These are phyloP conservation scores for Brassica rapa DNA, from an alignment of 345 rosid genomes.

Conservation along the genomic window DNA sequence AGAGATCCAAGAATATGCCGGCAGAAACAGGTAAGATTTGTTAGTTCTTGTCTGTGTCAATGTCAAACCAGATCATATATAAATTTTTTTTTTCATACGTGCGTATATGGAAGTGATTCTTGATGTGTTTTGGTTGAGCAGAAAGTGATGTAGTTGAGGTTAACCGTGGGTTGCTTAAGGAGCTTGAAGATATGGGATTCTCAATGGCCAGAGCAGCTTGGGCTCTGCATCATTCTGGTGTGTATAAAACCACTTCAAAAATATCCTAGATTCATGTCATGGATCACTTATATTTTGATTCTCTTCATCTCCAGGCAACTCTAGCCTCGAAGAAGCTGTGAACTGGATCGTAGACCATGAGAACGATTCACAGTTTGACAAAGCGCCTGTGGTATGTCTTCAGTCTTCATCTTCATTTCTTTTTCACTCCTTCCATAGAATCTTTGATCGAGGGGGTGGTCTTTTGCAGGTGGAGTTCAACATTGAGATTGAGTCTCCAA, in stretches of 20 bases:
- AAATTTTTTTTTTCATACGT: background rate
- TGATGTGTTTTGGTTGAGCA: slow-evolving; percentile 15
- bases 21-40: slow-evolving; percentile 14
- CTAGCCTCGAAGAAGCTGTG: slow-evolving; percentile 62
- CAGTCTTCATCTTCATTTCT: slow-evolving; percentile 22
- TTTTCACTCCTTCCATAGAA: background rate
- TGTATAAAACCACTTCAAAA: background rate
- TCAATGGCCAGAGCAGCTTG: slow-evolving; percentile 53
- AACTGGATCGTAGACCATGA: slow-evolving; percentile 84
- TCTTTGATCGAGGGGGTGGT: background rate
- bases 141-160: slow-evolving; percentile 56
- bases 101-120: background rate
- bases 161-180: slow-evolving; percentile 51
- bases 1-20: slow-evolving; percentile 13
- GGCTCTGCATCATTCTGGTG: slow-evolving; percentile 76
- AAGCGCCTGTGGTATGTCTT: slow-evolving; percentile 63
- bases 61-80: background rate
- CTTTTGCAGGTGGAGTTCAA: slow-evolving; percentile 57
- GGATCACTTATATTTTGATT: background rate
- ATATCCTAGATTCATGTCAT: slow-evolving; percentile 1
- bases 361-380: slow-evolving; percentile 61
- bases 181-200: slow-evolving; percentile 78
- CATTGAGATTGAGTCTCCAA: slow-evolving; percentile 66
- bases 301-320: slow-evolving; percentile 52
- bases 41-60: slow-evolving; percentile 17